Evolutionary conservation across 345 rosid genomes (phyloP).

Genomic region (Eucalyptus victrix): DNA sequence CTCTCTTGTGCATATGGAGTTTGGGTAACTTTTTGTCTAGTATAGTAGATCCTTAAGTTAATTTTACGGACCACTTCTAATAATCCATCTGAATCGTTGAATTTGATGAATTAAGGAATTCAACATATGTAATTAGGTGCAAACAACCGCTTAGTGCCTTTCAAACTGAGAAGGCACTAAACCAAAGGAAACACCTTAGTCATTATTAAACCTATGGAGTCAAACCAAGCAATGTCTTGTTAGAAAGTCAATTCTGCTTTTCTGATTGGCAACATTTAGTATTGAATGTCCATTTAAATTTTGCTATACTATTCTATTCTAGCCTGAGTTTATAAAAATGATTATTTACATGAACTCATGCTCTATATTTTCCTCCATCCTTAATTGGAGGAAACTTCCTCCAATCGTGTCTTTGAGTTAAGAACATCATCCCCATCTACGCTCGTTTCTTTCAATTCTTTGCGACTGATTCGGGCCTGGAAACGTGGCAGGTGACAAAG

Average conservation of each 20-base stretch:
- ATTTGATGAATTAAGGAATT: background rate
- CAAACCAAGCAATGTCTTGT: background rate
- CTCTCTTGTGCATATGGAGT: background rate
- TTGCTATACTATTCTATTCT: background rate
- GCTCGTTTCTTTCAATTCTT: background rate
- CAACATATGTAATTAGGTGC: background rate
- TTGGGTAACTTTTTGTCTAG: background rate
- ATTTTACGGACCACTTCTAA: background rate
- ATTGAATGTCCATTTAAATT: background rate
- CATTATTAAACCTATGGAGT: background rate
- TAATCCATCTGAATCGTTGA: background rate
- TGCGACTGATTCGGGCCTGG: background rate
- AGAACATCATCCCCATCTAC: background rate
- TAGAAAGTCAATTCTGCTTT: background rate
- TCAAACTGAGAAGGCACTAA: background rate
- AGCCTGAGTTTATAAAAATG: background rate
- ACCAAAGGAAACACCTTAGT: background rate
- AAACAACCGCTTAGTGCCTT: background rate
- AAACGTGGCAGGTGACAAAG: constrained; percentile 25
- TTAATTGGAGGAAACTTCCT: background rate
- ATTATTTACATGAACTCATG: background rate
- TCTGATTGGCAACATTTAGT: background rate
- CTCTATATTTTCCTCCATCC: background rate
- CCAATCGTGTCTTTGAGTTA: background rate
- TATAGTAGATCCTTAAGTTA: background rate